Conservation (phyloP, 495 filamentous ascomycete species). For the Hypoxylon lienhwacheense region DNA sequence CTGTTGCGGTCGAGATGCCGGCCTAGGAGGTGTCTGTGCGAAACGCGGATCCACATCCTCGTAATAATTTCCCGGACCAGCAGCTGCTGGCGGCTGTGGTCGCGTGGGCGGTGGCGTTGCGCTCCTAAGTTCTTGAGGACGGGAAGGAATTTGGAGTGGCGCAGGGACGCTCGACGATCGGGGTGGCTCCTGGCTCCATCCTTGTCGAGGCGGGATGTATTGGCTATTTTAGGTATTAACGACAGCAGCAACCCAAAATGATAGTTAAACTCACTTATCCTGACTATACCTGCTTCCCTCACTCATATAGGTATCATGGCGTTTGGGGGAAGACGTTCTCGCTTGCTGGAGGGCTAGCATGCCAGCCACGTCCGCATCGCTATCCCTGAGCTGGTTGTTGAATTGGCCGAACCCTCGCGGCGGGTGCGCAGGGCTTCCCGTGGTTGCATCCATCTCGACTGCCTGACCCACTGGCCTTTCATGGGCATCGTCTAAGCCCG, state of each 20-base stretch:
- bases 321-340: constrained; percentile 44
- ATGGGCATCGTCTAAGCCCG: constrained; percentile 49
- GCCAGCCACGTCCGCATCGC: constrained; percentile 67
- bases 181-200: constrained; percentile 54
- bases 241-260: not conserved
- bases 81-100: constrained; percentile 34
- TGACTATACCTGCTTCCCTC: constrained; percentile 69
- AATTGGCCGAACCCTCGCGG: constrained; percentile 51
- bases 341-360: constrained; percentile 69
- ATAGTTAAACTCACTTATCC: constrained; percentile 64
- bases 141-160: constrained; percentile 40
- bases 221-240: constrained; percentile 46
- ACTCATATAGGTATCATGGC: constrained; percentile 53
- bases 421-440: constrained; percentile 53
- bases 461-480: constrained; percentile 64
- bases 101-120: constrained; percentile 38
- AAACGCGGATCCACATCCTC: constrained; percentile 95
- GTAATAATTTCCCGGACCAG: constrained; percentile 68
- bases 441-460: constrained; percentile 77
- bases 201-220: constrained; percentile 67
- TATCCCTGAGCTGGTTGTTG: constrained; percentile 58
- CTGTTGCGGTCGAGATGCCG: constrained; percentile 36
- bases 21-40: no score
- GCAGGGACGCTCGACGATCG: constrained; percentile 46
- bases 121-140: constrained; percentile 47